These are phyloP conservation scores for Hymenoscyphus infarciens DNA, from an alignment of 2,329 filamentous ascomycete species.

Conservation along the genomic window DNA sequence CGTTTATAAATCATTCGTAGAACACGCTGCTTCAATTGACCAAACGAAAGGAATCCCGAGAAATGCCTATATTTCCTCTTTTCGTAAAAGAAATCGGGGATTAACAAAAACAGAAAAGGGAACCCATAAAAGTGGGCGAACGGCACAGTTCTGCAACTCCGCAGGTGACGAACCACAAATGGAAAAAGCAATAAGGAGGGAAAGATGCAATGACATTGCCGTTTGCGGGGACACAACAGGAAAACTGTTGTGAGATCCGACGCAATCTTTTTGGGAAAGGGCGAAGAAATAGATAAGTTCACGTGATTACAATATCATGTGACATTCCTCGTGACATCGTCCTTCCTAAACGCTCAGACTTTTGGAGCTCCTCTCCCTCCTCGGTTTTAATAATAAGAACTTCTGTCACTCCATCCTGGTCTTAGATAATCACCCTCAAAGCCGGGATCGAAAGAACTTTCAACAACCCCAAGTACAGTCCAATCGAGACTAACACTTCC, in stretches of 20 bases:
- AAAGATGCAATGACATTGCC: background rate
- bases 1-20: background rate
- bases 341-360: background rate
- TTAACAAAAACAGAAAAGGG: background rate
- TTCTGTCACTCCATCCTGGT: slow-evolving; percentile 45
- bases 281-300: background rate
- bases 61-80: background rate
- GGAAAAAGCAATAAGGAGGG: background rate
- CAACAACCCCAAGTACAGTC: slow-evolving; percentile 51
- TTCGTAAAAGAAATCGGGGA: background rate
- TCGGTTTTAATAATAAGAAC: slow-evolving; percentile 4
- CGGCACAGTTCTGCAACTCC: background rate
- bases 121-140: background rate
- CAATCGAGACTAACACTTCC: slow-evolving; percentile 40
- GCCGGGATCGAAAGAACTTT: slow-evolving; percentile 49
- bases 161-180: background rate
- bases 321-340: background rate
- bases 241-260: background rate
- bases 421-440: slow-evolving; percentile 48
- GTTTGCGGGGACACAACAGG: background rate
- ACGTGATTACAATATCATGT: background rate
- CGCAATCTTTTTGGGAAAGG: background rate
- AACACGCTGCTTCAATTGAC: background rate
- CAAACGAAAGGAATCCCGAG: background rate
- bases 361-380: background rate